phyloP scores from a whole-genome alignment of 2,329 filamentous ascomycete genomes.

The Fonsecaea monophora region DNA sequence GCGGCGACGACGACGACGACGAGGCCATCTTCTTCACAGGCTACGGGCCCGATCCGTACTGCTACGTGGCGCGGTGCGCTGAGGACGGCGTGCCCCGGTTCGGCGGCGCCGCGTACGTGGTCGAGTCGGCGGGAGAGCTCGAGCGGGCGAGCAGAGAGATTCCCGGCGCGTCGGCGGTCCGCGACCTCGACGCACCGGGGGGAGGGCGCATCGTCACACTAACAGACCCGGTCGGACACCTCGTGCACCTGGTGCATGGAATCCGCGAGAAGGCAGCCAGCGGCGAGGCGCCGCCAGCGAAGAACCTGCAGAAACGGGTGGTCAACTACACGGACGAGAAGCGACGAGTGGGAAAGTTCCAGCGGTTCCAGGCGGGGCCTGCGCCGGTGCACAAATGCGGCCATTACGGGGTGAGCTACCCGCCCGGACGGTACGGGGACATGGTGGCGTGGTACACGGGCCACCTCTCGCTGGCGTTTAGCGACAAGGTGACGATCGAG shows the following conservation, averaged over 20 bases:
- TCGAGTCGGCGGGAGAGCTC: conserved; percentile 30
- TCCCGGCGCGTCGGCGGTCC: conserved; percentile 43
- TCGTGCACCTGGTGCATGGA: conserved; percentile 45
- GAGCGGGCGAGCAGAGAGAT: conserved; percentile 29
- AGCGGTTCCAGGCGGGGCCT: conserved; percentile 53
- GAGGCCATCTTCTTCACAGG: conserved; percentile 34
- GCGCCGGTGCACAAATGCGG: conserved; percentile 58
- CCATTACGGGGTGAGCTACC: conserved; percentile 54
- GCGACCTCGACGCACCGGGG: conserved; percentile 44
- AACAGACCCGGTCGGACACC: conserved; percentile 39
- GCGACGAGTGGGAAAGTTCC: conserved; percentile 46
- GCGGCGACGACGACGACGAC: conserved; percentile 17
- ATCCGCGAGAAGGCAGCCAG: conserved; percentile 30
- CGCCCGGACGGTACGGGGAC: conserved; percentile 42
- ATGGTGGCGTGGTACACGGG: conserved; percentile 40
- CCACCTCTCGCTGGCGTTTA: conserved; percentile 54
- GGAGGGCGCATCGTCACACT: conserved; percentile 36
- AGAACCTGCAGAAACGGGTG: conserved; percentile 42
- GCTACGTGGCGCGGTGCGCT: conserved; percentile 30
- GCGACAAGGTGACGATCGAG: conserved; percentile 51
- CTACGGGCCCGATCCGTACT: conserved; percentile 34
- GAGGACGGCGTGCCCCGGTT: conserved; percentile 23
- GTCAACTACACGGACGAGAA: conserved; percentile 48
- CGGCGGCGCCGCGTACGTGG: conserved; percentile 31
- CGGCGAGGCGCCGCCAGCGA: background rate